Base-by-base conservation (phyloP, 345 rosid species). In the Aquilaria malaccensis region DNA sequence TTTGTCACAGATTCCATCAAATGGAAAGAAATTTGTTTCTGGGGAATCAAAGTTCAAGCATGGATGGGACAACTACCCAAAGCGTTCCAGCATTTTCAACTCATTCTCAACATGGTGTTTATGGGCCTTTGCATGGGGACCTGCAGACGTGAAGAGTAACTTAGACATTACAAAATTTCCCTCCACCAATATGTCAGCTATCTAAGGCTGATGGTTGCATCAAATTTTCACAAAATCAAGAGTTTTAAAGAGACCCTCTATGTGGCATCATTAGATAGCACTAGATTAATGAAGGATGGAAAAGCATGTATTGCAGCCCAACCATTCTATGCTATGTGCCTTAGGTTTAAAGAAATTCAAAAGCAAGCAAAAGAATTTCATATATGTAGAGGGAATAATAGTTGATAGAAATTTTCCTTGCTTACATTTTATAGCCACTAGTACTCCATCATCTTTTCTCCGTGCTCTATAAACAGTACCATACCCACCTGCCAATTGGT, bases 371-470 rank as follows among this genome's bases (percentile, higher is more conserved):
- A 9, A 37, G 7, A 37, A 37, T 37, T 37, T 37, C 43, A 37
- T 37, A 37, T 3, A 37, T 37, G 7, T 37, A 37, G 43, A 37
- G 2, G 43, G 43, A 37, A 37, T 9, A 37, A 37, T 4, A 4
- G 43, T 9, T 37, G 7, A 37, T 37, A 37, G 50, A 65, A 47
- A 49, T 33, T 33, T 65, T 22, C 52, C 66, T 68, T 30, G 50
- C 88, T 52, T 83, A 94, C 99, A 88, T 83, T 94, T 94, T 71
- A 94, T 90, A 66, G 99, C 99, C 71, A 94, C 86, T 9, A 72
- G 63, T 46, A 65, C 70, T 59, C 93, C 95, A 71, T 90, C 96
- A 64, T 12, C 63, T 74, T 81, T 86, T 73, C 87, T 88, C 50
- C 72, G 63, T 49, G 96, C 97, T 69, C 86, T 82, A 67, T 88